phyloP scores from a whole-genome alignment of 192 early-diverging fungal genomes.

The Podila minutissima region DNA sequence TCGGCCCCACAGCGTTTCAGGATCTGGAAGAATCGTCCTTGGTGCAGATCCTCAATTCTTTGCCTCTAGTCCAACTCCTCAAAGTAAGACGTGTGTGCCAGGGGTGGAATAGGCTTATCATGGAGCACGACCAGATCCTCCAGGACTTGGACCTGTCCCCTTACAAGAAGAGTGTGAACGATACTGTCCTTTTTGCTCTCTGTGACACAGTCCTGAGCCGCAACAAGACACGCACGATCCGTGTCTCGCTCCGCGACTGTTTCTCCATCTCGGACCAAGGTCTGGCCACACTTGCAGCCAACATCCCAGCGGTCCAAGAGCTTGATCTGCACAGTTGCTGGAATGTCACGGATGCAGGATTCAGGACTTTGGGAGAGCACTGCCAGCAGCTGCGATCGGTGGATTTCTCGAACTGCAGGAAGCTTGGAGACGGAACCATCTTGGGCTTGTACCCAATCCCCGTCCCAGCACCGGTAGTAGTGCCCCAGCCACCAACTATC shows the following conservation, averaged over 20 bases:
- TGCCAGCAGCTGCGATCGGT: slow-evolving; percentile 60
- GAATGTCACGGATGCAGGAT: slow-evolving; percentile 74
- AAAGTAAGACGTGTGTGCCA: slow-evolving; percentile 57
- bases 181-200: slow-evolving; percentile 46
- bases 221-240: slow-evolving; percentile 40
- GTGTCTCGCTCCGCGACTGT: slow-evolving; percentile 67
- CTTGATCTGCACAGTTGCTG: slow-evolving; percentile 75
- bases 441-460: slow-evolving; percentile 59
- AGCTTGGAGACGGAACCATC: slow-evolving; percentile 74
- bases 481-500: not conserved
- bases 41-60: slow-evolving; percentile 50
- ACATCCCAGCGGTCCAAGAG: slow-evolving; percentile 47
- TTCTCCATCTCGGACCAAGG: slow-evolving; percentile 77
- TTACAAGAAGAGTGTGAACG: slow-evolving; percentile 69
- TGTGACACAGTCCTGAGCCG: slow-evolving; percentile 58
- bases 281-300: slow-evolving; percentile 53
- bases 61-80: slow-evolving; percentile 59
- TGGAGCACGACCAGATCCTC: slow-evolving; percentile 57
- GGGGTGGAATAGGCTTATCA: slow-evolving; percentile 51
- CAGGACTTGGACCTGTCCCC: slow-evolving; percentile 62
- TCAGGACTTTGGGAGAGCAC: slow-evolving; percentile 54
- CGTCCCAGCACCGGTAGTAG: not conserved
- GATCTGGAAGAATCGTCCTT: slow-evolving; percentile 51
- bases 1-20: slow-evolving; percentile 23
- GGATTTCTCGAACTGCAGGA: slow-evolving; percentile 85